phyloP scores from a whole-genome alignment of 179 eudicot genomes.

The Patellifolia procumbens region DNA sequence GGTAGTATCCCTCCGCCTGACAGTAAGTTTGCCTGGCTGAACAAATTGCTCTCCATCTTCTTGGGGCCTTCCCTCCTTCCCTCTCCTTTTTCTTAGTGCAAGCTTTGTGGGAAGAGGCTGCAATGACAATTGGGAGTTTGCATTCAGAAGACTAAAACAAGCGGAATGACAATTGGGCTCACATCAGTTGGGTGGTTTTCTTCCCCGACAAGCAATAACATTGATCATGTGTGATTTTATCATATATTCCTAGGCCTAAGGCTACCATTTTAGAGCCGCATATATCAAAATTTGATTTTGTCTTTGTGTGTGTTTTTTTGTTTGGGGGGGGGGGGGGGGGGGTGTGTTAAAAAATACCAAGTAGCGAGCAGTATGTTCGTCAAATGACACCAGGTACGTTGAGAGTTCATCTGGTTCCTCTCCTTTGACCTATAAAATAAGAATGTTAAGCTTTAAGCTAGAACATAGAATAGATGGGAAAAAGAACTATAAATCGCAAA shows the following conservation, averaged over 20 bases:
- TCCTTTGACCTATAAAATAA: constrained; percentile 68
- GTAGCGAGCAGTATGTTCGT: constrained; percentile 75
- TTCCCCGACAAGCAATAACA: no score
- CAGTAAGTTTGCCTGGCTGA: constrained; percentile 70
- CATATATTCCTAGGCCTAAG: no score
- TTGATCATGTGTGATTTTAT: no score
- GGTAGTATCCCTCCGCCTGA: constrained; percentile 57
- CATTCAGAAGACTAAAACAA: constrained; percentile 9
- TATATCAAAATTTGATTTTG: no score
- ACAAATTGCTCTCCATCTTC: constrained; percentile 89
- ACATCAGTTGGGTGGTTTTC: no score
- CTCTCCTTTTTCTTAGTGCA: constrained; percentile 75
- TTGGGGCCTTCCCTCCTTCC: constrained; percentile 75
- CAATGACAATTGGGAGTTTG: constrained; percentile 13
- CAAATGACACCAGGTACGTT: constrained; percentile 83
- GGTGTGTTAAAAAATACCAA: constrained; percentile 48
- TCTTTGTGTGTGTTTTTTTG: not conserved
- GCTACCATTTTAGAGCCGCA: no score
- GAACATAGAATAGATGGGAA: not conserved
- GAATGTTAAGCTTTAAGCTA: not conserved
- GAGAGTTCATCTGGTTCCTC: constrained; percentile 85
- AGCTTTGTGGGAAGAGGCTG: constrained; percentile 97
- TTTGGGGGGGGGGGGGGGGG: not conserved
- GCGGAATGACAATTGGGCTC: no score
- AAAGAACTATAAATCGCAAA: not conserved